These are phyloP conservation scores for Cutaneotrichosporon spelunceum DNA, from an alignment of 1,284 basidiomycete species.

Conservation along the genomic window DNA sequence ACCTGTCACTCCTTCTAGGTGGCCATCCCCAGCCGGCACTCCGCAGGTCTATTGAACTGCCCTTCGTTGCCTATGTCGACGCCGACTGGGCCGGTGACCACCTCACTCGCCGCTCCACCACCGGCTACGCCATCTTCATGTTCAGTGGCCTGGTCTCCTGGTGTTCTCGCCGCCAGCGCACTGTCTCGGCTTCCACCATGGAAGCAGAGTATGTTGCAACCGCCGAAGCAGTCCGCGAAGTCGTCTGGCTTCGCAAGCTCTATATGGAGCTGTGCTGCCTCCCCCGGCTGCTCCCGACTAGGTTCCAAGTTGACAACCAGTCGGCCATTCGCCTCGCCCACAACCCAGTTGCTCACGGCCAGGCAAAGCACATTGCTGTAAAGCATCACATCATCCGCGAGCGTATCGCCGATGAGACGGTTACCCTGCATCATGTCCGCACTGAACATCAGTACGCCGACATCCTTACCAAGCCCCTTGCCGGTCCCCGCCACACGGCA, in stretches of 20 bases:
- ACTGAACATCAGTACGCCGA: too few relatives aligned
- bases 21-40: conserved; percentile 15
- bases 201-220: conserved; percentile 55
- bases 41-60: too few relatives aligned
- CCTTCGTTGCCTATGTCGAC: conserved; percentile 9
- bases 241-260: conserved; percentile 48
- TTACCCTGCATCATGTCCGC: too few relatives aligned
- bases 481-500: too few relatives aligned
- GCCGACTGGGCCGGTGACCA: conserved; percentile 6
- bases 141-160: conserved; percentile 49
- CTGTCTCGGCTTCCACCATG: conserved; percentile 47
- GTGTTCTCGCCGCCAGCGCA: conserved; percentile 50
- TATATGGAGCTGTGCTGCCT: conserved; percentile 8
- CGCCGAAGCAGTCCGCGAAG: conserved; percentile 55
- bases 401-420: too few relatives aligned
- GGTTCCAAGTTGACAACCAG: too few relatives aligned
- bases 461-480: too few relatives aligned
- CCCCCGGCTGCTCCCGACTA: too few relatives aligned
- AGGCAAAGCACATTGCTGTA: too few relatives aligned
- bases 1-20: conserved; percentile 38
- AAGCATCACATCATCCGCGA: too few relatives aligned
- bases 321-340: too few relatives aligned
- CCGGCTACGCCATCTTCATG: conserved; percentile 50
- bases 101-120: conserved; percentile 39
- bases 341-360: too few relatives aligned